Evolutionary conservation across 2,329 filamentous ascomycete genomes (phyloP).

Genomic region (Raffaelea arxii): DNA sequence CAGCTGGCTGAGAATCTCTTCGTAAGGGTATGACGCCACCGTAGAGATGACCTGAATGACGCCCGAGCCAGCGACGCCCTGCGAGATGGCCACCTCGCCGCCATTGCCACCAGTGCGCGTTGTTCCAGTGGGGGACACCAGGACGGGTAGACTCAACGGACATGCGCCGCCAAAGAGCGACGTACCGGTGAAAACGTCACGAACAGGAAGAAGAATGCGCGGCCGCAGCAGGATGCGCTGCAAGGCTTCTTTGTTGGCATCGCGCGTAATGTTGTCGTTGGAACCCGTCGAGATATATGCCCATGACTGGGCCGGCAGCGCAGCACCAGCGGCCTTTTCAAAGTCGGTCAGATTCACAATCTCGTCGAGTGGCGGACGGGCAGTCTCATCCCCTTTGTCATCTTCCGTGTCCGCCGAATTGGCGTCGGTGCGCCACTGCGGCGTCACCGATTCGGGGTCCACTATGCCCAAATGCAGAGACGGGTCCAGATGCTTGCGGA

Average conservation of each 20-base stretch:
- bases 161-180: slow-evolving; percentile 31
- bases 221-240: slow-evolving; percentile 42
- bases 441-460: slow-evolving; percentile 26
- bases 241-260: slow-evolving; percentile 37
- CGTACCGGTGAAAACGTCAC: slow-evolving; percentile 25
- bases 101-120: slow-evolving; percentile 39
- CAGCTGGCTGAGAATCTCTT: slow-evolving; percentile 10
- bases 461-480: slow-evolving; percentile 39
- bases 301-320: slow-evolving; percentile 37
- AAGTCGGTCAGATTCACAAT: slow-evolving; percentile 33
- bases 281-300: slow-evolving; percentile 46
- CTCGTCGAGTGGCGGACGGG: slow-evolving; percentile 8
- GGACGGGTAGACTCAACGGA: slow-evolving; percentile 30
- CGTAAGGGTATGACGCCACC: slow-evolving; percentile 13
- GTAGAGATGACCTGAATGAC: slow-evolving; percentile 34
- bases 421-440: slow-evolving; percentile 9
- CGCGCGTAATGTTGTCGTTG: slow-evolving; percentile 40
- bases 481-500: slow-evolving; percentile 29
- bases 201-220: slow-evolving; percentile 37
- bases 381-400: neutral
- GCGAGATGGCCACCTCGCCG: slow-evolving; percentile 40
- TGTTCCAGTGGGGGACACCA: slow-evolving; percentile 39
- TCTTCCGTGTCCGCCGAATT: slow-evolving; percentile 8
- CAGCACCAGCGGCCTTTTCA: slow-evolving; percentile 33
- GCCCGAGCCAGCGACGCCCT: slow-evolving; percentile 33